phyloP scores from a whole-genome alignment of 805 yeast species.

The Tetrapisispora phaffii region DNA sequence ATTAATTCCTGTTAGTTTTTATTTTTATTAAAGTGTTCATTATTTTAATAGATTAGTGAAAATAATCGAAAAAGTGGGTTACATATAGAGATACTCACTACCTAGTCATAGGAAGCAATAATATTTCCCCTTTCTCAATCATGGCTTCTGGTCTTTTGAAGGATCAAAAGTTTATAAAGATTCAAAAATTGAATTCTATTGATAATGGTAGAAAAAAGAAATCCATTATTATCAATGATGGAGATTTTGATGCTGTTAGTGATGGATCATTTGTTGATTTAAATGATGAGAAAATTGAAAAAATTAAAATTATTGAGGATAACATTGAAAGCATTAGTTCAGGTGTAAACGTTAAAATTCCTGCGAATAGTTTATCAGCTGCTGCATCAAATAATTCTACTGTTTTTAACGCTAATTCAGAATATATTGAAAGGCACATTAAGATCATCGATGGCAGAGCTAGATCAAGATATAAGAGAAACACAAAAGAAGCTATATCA shows the following conservation, averaged over 20 bases:
- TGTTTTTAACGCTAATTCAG: neutral
- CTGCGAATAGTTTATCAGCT: neutral
- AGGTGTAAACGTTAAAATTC: neutral
- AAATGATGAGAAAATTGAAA: neutral
- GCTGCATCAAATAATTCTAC: neutral
- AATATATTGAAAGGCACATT: slow-evolving; percentile 6
- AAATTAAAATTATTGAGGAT: slow-evolving; percentile 1
- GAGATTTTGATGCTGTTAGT: neutral
- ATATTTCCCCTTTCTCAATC: too few relatives aligned
- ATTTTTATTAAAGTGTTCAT: too few relatives aligned
- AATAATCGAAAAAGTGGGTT: too few relatives aligned
- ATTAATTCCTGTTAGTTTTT: too few relatives aligned
- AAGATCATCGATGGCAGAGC: slow-evolving; percentile 15
- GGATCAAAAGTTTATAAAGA: slow-evolving; percentile 19
- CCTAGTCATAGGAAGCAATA: too few relatives aligned
- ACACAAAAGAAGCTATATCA: slow-evolving; percentile 32
- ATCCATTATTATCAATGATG: slow-evolving; percentile 6
- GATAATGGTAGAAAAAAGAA: slow-evolving; percentile 9
- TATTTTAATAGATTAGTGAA: too few relatives aligned
- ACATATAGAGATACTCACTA: too few relatives aligned
- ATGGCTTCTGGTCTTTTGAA: slow-evolving; percentile 17
- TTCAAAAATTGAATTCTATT: slow-evolving; percentile 18
- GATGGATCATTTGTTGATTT: neutral
- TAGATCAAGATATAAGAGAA: slow-evolving; percentile 15
- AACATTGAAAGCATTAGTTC: neutral